Evolutionary conservation across 176 grass and related monocot species (phyloP).

Genomic region (Aegilops umbellulata): DNA sequence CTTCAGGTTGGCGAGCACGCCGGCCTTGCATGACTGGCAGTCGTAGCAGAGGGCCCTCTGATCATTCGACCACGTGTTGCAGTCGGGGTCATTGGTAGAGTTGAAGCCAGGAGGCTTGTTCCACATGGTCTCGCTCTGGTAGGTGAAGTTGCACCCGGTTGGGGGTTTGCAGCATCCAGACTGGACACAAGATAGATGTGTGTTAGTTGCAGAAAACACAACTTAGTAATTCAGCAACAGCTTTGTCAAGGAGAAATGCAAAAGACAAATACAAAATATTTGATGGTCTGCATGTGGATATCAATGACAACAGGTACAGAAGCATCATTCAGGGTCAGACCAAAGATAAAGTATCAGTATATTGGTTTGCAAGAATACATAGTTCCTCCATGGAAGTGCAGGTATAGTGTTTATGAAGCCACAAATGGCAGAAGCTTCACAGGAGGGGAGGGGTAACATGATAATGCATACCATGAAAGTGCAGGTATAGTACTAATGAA

Average conservation of each 20-base stretch:
- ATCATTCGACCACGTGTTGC: conserved; percentile 48
- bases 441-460: neutral
- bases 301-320: neutral
- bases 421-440: neutral
- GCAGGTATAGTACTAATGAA: neutral
- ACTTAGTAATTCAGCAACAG: neutral
- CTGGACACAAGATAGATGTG: conserved; percentile 25
- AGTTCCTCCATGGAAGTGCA: neutral
- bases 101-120: conserved; percentile 53
- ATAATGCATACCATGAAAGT: neutral
- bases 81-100: neutral
- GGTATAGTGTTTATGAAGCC: too few relatives aligned
- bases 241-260: neutral
- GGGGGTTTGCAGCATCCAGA: conserved; percentile 87
- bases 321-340: neutral
- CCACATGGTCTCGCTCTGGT: conserved; percentile 58
- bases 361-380: neutral
- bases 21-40: conserved; percentile 79
- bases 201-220: conserved; percentile 10
- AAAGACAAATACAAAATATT: neutral
- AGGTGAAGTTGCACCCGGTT: conserved; percentile 72
- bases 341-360: neutral
- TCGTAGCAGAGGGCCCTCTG: conserved; percentile 64
- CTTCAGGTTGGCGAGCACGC: conserved; percentile 82
- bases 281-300: conserved; percentile 7